Base-by-base conservation (phyloP, 805 yeast genomes). In the Zygoascus flipseniorum region DNA sequence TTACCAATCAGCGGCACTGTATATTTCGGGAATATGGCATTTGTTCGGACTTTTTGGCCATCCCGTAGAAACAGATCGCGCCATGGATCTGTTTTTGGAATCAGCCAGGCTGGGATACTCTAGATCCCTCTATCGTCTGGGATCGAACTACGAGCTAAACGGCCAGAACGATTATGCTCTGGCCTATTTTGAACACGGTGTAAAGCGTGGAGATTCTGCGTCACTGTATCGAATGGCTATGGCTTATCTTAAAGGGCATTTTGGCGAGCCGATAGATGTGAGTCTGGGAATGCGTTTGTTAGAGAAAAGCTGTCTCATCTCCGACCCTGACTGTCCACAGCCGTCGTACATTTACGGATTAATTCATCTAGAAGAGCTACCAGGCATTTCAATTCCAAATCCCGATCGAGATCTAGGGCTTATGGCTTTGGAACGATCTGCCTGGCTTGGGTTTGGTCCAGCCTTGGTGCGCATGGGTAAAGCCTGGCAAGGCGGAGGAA, bases 311-410 rank as follows among this genome's bases (percentile, higher is more conserved):
- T 67, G 68, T 19, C 53, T 51, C 31, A 56, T 47, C 8, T 62
- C 68, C 18, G 75, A 72, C 51, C 62, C 65, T 1, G 76, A 72
- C 50, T 69, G 69, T 47, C 69, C 75, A 5, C 68, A 65, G 43
- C 68, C 75, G 1, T 66, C 72, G 3, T 72, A 63, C 51, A 58
- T 71, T 18, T 62, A 66, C 39, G 76, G 76, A 9, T 61, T 66
- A 45, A 48, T 69, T 31, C 60, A 63, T 20, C 59, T 68, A 9
- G 74, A 70, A 13, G 74, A 72, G 50, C 56, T 62, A 8, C 52
- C 58, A 1, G 60, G 45, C 43, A 14, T 51, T 4, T 13, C 35
- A 2, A 43, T 43, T 26, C 19, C 47, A 2, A 41, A 32, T 8
- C 46, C 37, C 19, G 44, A 48, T 50, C 57, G 35, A 9, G 56